A percentile compares a stretch with the other conserved stretches of the same genome.
Conservation (phyloP, 345 rosid genomes). For the Moricandia arvensis region DNA sequence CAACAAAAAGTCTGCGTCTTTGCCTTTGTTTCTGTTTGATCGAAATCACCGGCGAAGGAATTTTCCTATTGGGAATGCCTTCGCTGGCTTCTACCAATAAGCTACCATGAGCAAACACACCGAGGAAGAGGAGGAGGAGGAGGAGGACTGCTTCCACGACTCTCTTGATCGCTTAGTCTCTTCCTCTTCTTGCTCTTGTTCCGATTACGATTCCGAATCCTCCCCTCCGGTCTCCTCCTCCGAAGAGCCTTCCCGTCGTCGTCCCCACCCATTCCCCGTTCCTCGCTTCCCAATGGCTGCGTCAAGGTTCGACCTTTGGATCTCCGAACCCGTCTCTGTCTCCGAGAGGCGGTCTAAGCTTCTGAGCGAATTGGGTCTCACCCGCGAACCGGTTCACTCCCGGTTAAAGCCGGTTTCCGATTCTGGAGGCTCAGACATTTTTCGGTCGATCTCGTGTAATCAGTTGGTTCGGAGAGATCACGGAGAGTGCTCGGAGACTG, state of each 20-base stretch:
- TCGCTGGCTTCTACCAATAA: slow-evolving; percentile 11
- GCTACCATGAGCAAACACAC: slow-evolving; percentile 32
- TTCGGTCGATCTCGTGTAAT: slow-evolving; percentile 48
- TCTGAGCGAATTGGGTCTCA: slow-evolving; percentile 63
- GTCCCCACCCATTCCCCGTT: slow-evolving; percentile 41
- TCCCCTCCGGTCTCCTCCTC: slow-evolving; percentile 39
- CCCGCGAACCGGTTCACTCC: slow-evolving; percentile 46
- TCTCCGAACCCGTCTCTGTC: slow-evolving; percentile 71
- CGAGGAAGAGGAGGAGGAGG: slow-evolving; percentile 49
- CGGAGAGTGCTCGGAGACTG: slow-evolving; percentile 22
- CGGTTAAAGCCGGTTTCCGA: slow-evolving; percentile 48
- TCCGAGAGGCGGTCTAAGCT: slow-evolving; percentile 70
- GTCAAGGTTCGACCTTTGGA: slow-evolving; percentile 71
- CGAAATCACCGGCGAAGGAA: slow-evolving; percentile 40
- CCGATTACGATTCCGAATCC: slow-evolving; percentile 60
- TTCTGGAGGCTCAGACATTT: slow-evolving; percentile 29
- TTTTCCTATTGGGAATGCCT: slow-evolving; percentile 59
- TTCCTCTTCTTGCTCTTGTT: slow-evolving; percentile 66
- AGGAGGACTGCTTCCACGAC: slow-evolving; percentile 62
- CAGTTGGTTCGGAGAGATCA: slow-evolving; percentile 33
- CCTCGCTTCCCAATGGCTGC: slow-evolving; percentile 50
- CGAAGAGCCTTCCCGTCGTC: background rate
- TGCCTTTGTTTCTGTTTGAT: slow-evolving; percentile 20
- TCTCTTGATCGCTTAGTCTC: slow-evolving; percentile 71
- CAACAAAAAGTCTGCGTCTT: slow-evolving; percentile 14